phyloP scores from a whole-genome alignment of 2,329 filamentous ascomycete species.

The Neobulgaria alba region DNA sequence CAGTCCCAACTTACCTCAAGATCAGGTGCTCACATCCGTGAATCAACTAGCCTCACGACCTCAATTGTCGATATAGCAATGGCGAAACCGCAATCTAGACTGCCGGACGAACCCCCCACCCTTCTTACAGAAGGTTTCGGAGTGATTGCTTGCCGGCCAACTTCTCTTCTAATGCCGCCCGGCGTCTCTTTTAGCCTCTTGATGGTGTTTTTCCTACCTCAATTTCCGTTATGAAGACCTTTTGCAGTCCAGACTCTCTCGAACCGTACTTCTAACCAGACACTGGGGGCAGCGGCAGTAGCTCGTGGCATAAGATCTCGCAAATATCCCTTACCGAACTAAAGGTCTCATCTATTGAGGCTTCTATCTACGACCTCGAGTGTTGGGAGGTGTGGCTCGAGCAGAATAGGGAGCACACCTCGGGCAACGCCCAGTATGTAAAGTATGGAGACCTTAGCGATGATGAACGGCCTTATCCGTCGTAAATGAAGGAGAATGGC shows the following conservation, averaged over 20 bases:
- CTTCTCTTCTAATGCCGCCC: conserved; percentile 13
- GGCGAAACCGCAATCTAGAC: conserved; percentile 6
- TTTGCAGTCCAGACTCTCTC: conserved; percentile 12
- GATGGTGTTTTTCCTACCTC: conserved; percentile 17
- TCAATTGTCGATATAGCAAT: conserved; percentile 2
- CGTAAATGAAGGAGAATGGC: conserved; percentile 17
- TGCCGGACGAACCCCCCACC: conserved; percentile 15
- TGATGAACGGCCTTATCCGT: conserved; percentile 5
- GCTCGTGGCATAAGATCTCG: conserved; percentile 24
- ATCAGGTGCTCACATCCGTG: not conserved
- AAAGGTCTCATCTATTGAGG: conserved; percentile 25
- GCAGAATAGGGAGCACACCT: conserved; percentile 17
- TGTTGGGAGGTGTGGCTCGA: conserved; percentile 24
- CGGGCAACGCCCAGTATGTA: conserved; percentile 1
- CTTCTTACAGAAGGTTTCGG: conserved; percentile 16
- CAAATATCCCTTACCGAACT: conserved; percentile 24
- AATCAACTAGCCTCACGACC: not conserved
- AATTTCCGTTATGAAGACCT: conserved; percentile 22
- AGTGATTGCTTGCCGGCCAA: conserved; percentile 6
- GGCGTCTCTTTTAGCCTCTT: conserved; percentile 23
- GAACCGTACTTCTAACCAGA: conserved; percentile 20
- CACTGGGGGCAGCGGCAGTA: conserved; percentile 6
- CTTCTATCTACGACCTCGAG: conserved; percentile 18
- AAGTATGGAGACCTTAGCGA: conserved; percentile 7
- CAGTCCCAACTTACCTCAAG: not conserved